These are phyloP conservation scores for Kandelia obovata DNA, from an alignment of 345 rosid genomes.

Conservation along the genomic window DNA sequence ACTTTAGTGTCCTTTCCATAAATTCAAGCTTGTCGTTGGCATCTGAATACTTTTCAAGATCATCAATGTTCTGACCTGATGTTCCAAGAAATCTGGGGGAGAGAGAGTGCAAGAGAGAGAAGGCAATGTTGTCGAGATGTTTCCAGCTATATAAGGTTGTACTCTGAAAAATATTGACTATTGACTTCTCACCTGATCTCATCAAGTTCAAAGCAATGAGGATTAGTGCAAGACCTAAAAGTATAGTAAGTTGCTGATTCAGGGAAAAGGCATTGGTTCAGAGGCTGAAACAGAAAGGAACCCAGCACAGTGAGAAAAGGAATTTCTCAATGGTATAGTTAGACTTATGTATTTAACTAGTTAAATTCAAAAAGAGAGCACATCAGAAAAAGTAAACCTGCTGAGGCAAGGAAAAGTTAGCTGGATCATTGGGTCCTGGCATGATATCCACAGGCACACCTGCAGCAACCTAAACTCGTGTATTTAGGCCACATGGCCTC, in stretches of 20 bases:
- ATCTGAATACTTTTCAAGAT: conserved; percentile 85
- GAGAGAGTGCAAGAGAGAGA: background rate
- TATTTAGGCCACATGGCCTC: conserved; percentile 13
- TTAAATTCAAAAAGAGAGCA: background rate
- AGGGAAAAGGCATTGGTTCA: conserved; percentile 89
- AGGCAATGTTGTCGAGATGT: conserved; percentile 2
- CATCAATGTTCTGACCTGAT: conserved; percentile 96
- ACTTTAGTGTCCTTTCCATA: conserved; percentile 82
- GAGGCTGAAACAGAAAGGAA: conserved; percentile 53
- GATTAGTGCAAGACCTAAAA: conserved; percentile 86
- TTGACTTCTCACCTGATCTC: conserved; percentile 49
- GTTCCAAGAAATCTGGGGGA: conserved; percentile 84
- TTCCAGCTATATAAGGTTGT: background rate
- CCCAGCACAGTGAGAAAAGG: background rate
- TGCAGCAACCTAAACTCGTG: conserved; percentile 69
- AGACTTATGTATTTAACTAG: no score
- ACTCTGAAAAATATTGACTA: background rate
- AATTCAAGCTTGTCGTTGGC: conserved; percentile 76
- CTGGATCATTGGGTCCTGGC: conserved; percentile 93
- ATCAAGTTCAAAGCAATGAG: conserved; percentile 93
- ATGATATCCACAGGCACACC: conserved; percentile 86
- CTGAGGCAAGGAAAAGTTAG: conserved; percentile 90
- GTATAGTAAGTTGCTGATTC: conserved; percentile 83
- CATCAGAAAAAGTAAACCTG: conserved; percentile 48
- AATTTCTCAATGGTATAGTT: no score